Evolutionary conservation across 2,329 filamentous ascomycete genomes (phyloP).

Genomic region (Tolypocladium cylindrosporum): DNA sequence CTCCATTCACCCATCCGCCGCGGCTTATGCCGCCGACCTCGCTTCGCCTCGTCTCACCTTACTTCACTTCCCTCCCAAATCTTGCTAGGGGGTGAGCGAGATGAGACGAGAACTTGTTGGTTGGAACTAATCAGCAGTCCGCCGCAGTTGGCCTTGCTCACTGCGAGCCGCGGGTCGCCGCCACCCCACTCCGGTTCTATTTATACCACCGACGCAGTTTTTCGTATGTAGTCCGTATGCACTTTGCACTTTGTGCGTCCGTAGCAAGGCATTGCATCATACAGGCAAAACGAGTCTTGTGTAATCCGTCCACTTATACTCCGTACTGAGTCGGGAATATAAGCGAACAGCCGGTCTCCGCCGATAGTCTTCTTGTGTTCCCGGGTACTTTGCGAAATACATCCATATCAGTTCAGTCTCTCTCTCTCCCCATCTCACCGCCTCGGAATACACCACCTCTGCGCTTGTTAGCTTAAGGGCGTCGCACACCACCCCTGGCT

Average conservation of each 20-base stretch:
- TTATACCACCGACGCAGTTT: not conserved
- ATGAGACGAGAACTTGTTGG: not conserved
- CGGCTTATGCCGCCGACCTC: too few relatives aligned
- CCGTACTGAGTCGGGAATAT: too few relatives aligned
- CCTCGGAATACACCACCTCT: not conserved
- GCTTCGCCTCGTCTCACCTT: too few relatives aligned
- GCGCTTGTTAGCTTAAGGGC: not conserved
- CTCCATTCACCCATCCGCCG: too few relatives aligned
- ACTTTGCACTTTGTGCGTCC: too few relatives aligned
- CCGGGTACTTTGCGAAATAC: not conserved
- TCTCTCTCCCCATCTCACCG: not conserved
- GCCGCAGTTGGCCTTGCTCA: not conserved
- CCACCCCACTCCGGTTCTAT: not conserved
- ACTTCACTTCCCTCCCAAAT: too few relatives aligned
- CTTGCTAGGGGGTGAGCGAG: not conserved
- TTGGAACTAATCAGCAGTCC: not conserved
- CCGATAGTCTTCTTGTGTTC: not conserved
- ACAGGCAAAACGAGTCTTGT: too few relatives aligned
- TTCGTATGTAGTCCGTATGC: too few relatives aligned
- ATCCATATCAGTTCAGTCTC: not conserved
- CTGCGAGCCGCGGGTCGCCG: too few relatives aligned
- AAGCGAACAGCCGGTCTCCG: too few relatives aligned
- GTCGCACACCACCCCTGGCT: not conserved
- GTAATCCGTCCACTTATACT: too few relatives aligned
- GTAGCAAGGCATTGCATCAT: too few relatives aligned